Evolutionary conservation across 257 asterid species (phyloP), one percentile per base, ranked within the genome.

Genomic region (Lithospermum erythrorhizon): DNA sequence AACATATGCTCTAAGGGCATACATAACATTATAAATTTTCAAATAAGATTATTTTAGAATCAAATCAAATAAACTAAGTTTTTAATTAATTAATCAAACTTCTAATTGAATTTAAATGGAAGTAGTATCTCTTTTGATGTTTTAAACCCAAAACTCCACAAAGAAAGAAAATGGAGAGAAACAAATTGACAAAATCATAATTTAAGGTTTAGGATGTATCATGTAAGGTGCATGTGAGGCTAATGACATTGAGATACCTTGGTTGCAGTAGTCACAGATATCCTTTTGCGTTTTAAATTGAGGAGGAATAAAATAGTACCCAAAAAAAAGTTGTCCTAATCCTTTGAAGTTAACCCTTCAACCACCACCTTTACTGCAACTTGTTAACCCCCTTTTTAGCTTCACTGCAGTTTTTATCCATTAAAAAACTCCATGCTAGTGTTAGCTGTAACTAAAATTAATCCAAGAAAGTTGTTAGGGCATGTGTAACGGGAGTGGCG

Each of bases 151-250:
- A 0, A 35, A 35, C 6, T 27, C 32, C 32, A 27, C 32, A 35
- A 35, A 35, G 47, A 35, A 35, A 35, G 15, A 11, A 35, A 8
- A 35, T 35, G 47, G 9, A 35, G 47, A 35, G 15, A 35, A 35
- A 35, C n/a, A n/a, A n/a, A n/a, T n/a, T n/a, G n/a, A 11, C 14
- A 11, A 41, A 41, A 13, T 23, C 27, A 20, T 22, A 53, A n/a
- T 53, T n/a, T 8, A 53, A 53, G 27, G 24, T 16, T 19, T 53
- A 6, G 55, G 22, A 52, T 41, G 49, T 35, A 35, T n/a, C n/a
- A n/a, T 35, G 24, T 18, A 53, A 53, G 27, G 14, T 59, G 68
- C 85, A 80, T 58, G 80, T 73, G 80, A 73, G 58, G 62, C 62
- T 10, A 27, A 24, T 59, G 54, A 65, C 67, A 64, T 63, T 45